Base-by-base conservation (phyloP, 1,284 basidiomycete genomes). In the Coniferiporia weirii region DNA sequence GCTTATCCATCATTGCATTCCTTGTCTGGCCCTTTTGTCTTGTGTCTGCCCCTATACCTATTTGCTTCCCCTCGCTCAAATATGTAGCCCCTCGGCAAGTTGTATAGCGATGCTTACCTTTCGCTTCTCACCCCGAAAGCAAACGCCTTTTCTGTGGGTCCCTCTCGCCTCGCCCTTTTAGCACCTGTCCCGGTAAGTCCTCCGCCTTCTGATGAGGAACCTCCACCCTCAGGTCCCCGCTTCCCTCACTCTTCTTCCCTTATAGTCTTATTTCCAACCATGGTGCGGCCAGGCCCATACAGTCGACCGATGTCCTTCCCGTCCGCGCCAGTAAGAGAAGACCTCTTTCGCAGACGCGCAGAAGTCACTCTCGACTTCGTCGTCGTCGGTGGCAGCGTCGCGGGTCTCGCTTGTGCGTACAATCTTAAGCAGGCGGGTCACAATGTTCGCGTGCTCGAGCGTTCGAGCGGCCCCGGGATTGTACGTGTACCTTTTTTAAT, bases 371-470 rank as follows among this genome's bases (percentile, higher is more conserved):
- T 67, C 49, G 27, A 66, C 20, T 54, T 69, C 57, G 34, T 68
- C 50, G 57, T 69, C 38, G 66, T 68, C 43, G 67, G 67, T 19
- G 66, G 62, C 1, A 66, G 67, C 19, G 61, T 65, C 20, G 64
- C 64, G 0, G 83, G 82, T 27, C 74, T 85, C 5, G 76, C 83
- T 0, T 73, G 74, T 12, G 83, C 81, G 10, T 77, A 77, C 64
- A 72, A 78, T 3, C 70, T 84, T 44, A 67, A 71, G 32, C 70
- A 74, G 38, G 71, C 75, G 48, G 83, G 83, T 1, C 83, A 85
- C 60, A 71, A 70, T 7, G 82, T 83, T 7, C 75, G 73, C 8
- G 74, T 84, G 1, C 66, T 84, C 44, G 83, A 84, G 64, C 72
- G 73, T 54, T 71, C 72, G 44, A 61, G 62, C 7, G 67, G 67